These are phyloP conservation scores for Bisporella sp. DNA, from an alignment of 2,329 filamentous ascomycete species.

Conservation along the genomic window DNA sequence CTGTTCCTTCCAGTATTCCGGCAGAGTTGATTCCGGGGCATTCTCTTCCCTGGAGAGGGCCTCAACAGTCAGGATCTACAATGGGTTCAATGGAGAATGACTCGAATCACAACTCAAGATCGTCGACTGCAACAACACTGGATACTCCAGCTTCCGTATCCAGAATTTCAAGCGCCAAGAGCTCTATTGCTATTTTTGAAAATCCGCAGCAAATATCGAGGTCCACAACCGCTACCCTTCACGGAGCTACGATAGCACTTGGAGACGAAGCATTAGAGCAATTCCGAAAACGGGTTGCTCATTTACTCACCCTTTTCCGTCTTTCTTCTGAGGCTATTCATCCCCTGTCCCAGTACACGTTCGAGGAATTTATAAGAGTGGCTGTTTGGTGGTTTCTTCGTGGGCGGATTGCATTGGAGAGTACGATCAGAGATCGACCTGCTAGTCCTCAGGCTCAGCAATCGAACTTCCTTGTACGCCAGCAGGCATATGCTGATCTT, in stretches of 20 bases:
- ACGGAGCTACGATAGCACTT: conserved; percentile 18
- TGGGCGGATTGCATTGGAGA: conserved; percentile 70
- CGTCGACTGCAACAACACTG: neutral
- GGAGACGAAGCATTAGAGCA: conserved; percentile 58
- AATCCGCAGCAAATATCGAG: conserved; percentile 7
- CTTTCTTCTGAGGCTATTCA: conserved; percentile 69
- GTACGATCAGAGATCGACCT: conserved; percentile 58
- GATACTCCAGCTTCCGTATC: neutral
- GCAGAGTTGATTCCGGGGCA: conserved; percentile 9
- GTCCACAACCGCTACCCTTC: conserved; percentile 15
- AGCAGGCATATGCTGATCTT: conserved; percentile 79
- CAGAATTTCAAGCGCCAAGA: neutral
- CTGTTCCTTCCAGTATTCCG: conserved; percentile 6
- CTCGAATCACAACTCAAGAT: neutral
- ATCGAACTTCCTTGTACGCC: conserved; percentile 48
- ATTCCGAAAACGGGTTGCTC: conserved; percentile 64
- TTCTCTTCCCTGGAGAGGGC: conserved; percentile 5
- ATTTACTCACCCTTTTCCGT: conserved; percentile 69
- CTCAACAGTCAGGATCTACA: conserved; percentile 3
- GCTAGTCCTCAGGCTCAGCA: conserved; percentile 45
- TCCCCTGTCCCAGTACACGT: conserved; percentile 54
- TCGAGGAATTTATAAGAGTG: conserved; percentile 63
- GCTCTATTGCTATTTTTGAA: conserved; percentile 1
- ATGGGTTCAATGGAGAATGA: neutral
- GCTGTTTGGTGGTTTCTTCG: conserved; percentile 87